These are phyloP conservation scores for Colletotrichum chlorophyti DNA, from an alignment of 2,329 filamentous ascomycete genomes.

Conservation along the genomic window DNA sequence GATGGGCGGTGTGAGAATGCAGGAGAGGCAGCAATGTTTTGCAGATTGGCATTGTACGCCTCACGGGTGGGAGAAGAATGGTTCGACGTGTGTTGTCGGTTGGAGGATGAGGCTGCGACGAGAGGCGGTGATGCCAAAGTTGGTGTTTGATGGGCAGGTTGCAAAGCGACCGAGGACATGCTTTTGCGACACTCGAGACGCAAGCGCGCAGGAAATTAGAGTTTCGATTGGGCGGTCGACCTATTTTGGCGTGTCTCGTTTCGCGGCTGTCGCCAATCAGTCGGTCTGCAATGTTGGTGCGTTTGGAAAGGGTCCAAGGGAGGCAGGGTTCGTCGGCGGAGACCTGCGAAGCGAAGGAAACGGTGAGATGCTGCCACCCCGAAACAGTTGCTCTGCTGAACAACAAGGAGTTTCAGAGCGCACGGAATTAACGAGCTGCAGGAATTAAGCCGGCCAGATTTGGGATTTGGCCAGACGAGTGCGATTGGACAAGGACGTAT, in stretches of 20 bases:
- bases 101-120: conserved; percentile 48
- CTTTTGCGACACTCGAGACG: conserved; percentile 48
- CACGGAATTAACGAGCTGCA: conserved; percentile 26
- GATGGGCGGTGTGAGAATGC: conserved; percentile 61
- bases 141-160: conserved; percentile 62
- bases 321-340: conserved; percentile 16
- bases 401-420: conserved; percentile 26
- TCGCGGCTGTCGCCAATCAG: conserved; percentile 18
- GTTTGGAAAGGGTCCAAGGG: conserved; percentile 18
- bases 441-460: conserved; percentile 27
- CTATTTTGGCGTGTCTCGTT: conserved; percentile 26
- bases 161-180: conserved; percentile 67
- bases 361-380: too few relatives aligned
- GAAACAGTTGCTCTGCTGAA: conserved; percentile 8
- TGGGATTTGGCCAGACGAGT: conserved; percentile 22
- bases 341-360: conserved; percentile 11
- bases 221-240: conserved; percentile 12
- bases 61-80: conserved; percentile 61
- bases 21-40: conserved; percentile 53
- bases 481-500: conserved; percentile 27
- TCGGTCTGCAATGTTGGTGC: conserved; percentile 19
- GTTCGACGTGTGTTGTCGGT: conserved; percentile 58
- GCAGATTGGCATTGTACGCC: conserved; percentile 61
- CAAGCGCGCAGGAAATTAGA: conserved; percentile 13
- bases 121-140: conserved; percentile 57